Evolutionary conservation across 2,329 filamentous ascomycete species (phyloP), one percentile per base, ranked within the genome.

Genomic region (Periconia digitata): DNA sequence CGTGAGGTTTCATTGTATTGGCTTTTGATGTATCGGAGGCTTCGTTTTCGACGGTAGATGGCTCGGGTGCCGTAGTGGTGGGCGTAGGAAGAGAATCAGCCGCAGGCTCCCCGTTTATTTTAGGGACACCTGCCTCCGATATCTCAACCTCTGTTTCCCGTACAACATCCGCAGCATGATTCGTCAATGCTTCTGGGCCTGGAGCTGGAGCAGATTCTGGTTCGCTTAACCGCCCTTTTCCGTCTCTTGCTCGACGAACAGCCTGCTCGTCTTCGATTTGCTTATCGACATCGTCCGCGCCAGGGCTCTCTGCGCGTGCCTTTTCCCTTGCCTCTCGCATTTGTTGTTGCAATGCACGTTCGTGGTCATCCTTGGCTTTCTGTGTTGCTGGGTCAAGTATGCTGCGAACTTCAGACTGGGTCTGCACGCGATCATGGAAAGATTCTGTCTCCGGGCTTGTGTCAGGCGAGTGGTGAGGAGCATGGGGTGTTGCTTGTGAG

Each of bases 401-500:
- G 32, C 69, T 60, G n/a, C 69, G 69, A 24, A 50, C 50, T 51
- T 66, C 48, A 50, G 64, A 17, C 50, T 60, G 47, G 27, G 55
- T 40, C 54, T 63, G 54, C 53, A 62, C 34, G 53, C 54, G 65
- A 22, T 73, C 72, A 8, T 67, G 72, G 49, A 76, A 74, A 40
- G 73, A 68, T 22, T 74, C 86, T 46, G 86, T 82, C 46, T 87
- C 87, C 1, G 87, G 85, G 58, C 87, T 91, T 1, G 88, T 91
- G 56, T 87, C 85, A 1, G 87, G 83, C 1, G 88, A 91, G 6
- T 79, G 80, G 53, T 86, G 82, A 50, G 85, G 81, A 34, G 85
- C 79, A 29, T 80, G 81, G 1, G 89, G 87, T 0, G 89, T 94
- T 18, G 86, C 84, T 46, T 85, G 85, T 37, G 87, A 91, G 59